A percentile compares a stretch with the other conserved stretches of the same genome.
These are phyloP conservation scores for Cladobotryum protrusum DNA, from an alignment of 2,329 filamentous ascomycete genomes.

Conservation along the genomic window DNA sequence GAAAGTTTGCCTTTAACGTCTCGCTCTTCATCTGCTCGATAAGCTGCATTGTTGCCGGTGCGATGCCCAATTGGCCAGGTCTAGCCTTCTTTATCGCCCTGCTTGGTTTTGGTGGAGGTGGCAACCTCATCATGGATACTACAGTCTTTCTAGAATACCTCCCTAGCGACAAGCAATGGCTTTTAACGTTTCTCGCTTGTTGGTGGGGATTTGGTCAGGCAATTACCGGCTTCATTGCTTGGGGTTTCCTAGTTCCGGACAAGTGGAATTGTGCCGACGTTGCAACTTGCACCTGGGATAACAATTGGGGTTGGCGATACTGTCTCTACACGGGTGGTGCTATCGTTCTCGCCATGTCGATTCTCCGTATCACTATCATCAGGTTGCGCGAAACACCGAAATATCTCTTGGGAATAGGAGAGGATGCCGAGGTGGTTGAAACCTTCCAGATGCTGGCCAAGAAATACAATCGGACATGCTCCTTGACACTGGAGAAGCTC, in stretches of 20 bases:
- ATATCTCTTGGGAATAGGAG: constrained; percentile 39
- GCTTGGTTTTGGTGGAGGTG: constrained; percentile 53
- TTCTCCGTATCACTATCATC: constrained; percentile 40
- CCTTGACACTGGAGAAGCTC: constrained; percentile 40
- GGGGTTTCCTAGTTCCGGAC: constrained; percentile 44
- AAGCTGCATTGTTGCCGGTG: constrained; percentile 55
- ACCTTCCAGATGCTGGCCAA: constrained; percentile 47
- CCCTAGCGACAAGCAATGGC: constrained; percentile 40
- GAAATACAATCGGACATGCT: constrained; percentile 29
- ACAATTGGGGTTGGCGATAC: constrained; percentile 47
- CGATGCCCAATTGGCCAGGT: constrained; percentile 59
- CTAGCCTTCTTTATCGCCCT: constrained; percentile 59
- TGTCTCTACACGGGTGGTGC: constrained; percentile 40
- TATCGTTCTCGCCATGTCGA: constrained; percentile 37
- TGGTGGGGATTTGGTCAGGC: constrained; percentile 50
- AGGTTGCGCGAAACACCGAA: constrained; percentile 44
- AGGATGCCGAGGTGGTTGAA: constrained; percentile 43
- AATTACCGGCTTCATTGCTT: constrained; percentile 38
- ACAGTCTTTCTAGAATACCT: constrained; percentile 48
- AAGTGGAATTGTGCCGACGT: constrained; percentile 34
- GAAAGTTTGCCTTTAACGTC: constrained; percentile 62
- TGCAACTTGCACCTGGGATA: constrained; percentile 38
- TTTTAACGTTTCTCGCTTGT: constrained; percentile 38
- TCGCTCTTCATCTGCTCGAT: constrained; percentile 57
- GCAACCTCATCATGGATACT: constrained; percentile 46